Evolutionary conservation across 2,329 filamentous ascomycete genomes (phyloP).

Genomic region (Phialophora verrucosa): DNA sequence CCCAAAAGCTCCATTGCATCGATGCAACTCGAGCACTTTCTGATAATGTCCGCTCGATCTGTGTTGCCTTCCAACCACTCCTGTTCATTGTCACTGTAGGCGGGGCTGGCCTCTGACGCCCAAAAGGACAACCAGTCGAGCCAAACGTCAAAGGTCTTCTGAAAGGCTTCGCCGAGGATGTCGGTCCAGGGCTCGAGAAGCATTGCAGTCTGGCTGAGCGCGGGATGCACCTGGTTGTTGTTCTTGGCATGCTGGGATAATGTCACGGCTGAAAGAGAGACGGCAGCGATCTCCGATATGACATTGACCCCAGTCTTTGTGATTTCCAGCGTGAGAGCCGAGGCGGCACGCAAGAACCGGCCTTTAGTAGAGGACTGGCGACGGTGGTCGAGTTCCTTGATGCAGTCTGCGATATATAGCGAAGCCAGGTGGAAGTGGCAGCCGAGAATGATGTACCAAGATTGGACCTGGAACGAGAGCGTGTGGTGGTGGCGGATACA

Average conservation of each 20-base stretch:
- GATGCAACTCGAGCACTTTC: too few relatives aligned
- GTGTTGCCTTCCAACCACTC: too few relatives aligned
- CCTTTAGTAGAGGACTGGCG: slow-evolving; percentile 5
- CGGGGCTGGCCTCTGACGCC: too few relatives aligned
- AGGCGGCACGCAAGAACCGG: slow-evolving; percentile 9
- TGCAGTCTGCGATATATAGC: slow-evolving; percentile 9
- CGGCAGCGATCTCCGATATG: slow-evolving; percentile 9
- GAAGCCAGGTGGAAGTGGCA: slow-evolving; percentile 9
- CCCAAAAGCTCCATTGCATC: too few relatives aligned
- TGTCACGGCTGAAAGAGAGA: not conserved
- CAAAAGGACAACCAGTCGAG: not conserved
- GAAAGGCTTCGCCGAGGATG: not conserved
- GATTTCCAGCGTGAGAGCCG: slow-evolving; percentile 11
- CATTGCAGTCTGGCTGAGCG: not conserved
- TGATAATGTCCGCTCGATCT: too few relatives aligned
- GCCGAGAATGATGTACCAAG: slow-evolving; percentile 20
- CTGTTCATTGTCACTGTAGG: too few relatives aligned
- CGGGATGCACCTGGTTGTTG: not conserved
- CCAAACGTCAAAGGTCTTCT: not conserved
- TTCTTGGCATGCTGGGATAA: not conserved
- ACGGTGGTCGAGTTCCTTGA: slow-evolving; percentile 8
- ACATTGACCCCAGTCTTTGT: slow-evolving; percentile 13
- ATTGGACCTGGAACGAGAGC: slow-evolving; percentile 13
- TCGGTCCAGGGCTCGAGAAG: not conserved
- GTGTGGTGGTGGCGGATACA: slow-evolving; percentile 9